phyloP scores from a whole-genome alignment of 1,139 yeast species.

The Zygosaccharomyces sapae region DNA sequence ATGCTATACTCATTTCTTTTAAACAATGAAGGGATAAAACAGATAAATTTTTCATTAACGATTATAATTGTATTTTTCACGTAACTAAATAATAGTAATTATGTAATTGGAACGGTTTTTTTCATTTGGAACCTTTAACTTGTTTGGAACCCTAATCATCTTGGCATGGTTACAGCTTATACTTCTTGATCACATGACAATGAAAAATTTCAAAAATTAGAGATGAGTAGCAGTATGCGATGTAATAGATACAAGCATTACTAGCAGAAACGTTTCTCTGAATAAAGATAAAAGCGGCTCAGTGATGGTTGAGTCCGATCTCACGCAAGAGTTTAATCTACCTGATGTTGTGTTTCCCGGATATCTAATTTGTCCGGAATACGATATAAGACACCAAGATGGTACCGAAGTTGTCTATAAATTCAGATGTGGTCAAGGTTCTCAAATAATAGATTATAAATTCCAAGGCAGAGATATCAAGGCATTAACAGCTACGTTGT shows the following conservation, averaged over 20 bases:
- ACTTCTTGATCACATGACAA: not conserved
- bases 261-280: too few species aligned
- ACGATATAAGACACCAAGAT: conserved; percentile 29
- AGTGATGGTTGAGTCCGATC: not conserved
- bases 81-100: not conserved
- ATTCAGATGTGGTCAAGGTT: conserved; percentile 50
- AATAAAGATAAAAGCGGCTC: not conserved
- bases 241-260: not conserved
- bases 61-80: not conserved
- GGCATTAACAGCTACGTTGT: conserved; percentile 61
- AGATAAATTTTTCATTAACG: not conserved
- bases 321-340: conserved; percentile 21
- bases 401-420: conserved; percentile 35
- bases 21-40: conserved; percentile 14
- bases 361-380: conserved; percentile 52
- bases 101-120: not conserved
- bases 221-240: not conserved
- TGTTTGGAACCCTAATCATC: too few species aligned
- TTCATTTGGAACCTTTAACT: too few species aligned
- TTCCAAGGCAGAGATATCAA: conserved; percentile 26
- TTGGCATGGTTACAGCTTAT: too few species aligned
- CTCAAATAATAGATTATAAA: conserved; percentile 31
- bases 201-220: not conserved
- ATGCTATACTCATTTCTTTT: conserved; percentile 81
- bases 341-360: conserved; percentile 68